Conservation (phyloP, 2,329 filamentous ascomycete species). For the Hymenotorrendiella dingleyae region DNA sequence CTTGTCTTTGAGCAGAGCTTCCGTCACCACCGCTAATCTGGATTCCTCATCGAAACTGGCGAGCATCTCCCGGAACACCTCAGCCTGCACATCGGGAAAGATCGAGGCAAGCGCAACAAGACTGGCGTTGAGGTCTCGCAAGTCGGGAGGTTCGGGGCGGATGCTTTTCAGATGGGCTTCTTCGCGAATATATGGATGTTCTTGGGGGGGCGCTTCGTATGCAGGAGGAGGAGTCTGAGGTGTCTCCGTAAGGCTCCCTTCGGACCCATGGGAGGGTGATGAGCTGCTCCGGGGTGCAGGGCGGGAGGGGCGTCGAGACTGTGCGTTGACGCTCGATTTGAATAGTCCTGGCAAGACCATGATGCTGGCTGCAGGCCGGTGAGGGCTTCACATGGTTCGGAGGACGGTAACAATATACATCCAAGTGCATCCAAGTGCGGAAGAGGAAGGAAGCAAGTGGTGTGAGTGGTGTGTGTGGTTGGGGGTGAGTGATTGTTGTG, state of each 20-base stretch:
- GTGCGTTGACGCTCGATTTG: slow-evolving; percentile 37
- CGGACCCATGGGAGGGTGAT: slow-evolving; percentile 28
- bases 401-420: not conserved
- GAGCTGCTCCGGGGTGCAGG: slow-evolving; percentile 20
- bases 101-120: slow-evolving; percentile 64
- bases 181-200: slow-evolving; percentile 45
- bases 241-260: too few species aligned
- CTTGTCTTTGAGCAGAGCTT: slow-evolving; percentile 67
- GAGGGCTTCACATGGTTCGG: slow-evolving; percentile 22
- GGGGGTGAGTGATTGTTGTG: too few species aligned
- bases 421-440: too few species aligned
- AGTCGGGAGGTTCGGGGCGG: slow-evolving; percentile 49
- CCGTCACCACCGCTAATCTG: slow-evolving; percentile 68
- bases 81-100: slow-evolving; percentile 75
- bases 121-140: slow-evolving; percentile 63
- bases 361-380: slow-evolving; percentile 28
- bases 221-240: not conserved
- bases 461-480: too few species aligned
- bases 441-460: too few species aligned
- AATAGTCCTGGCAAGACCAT: slow-evolving; percentile 48
- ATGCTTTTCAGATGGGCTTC: slow-evolving; percentile 46
- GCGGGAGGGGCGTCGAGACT: slow-evolving; percentile 24
- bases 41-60: slow-evolving; percentile 70
- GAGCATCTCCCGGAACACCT: slow-evolving; percentile 79
- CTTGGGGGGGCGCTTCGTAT: slow-evolving; percentile 14